Evolutionary conservation across 2,329 filamentous ascomycete species (phyloP).

Genomic region (Aspergillus caelatus): DNA sequence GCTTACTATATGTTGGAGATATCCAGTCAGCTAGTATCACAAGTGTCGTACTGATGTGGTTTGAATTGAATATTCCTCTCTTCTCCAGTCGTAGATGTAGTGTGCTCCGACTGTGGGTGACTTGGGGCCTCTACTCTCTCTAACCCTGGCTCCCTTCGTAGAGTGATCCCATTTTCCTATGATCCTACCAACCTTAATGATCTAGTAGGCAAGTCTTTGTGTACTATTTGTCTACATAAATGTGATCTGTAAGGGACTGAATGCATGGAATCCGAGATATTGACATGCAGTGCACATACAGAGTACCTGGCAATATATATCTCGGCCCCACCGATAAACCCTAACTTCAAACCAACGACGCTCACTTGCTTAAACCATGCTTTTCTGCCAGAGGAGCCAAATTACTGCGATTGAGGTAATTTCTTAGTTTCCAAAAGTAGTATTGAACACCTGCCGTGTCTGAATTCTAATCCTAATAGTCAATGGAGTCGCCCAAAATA

Average conservation of each 20-base stretch:
- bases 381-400: not conserved
- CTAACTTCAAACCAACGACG: not conserved
- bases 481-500: not conserved
- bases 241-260: not conserved
- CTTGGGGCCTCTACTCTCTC: no score
- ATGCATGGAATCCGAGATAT: no score
- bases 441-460: not conserved
- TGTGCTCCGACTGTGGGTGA: no score
- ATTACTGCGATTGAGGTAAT: not conserved
- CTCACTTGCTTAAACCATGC: not conserved
- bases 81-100: no score
- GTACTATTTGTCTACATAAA: no score
- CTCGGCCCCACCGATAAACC: not conserved
- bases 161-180: not conserved
- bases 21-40: not conserved
- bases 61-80: not conserved
- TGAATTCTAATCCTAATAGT: not conserved
- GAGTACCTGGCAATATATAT: not conserved
- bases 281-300: no score
- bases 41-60: not conserved
- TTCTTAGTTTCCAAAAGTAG: not conserved
- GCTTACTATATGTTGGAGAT: no score
- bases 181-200: not conserved
- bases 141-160: not conserved
- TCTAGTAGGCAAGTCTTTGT: not conserved